Evolutionary conservation across 2,329 filamentous ascomycete genomes (phyloP).

Genomic region (Aspergillus ruber): DNA sequence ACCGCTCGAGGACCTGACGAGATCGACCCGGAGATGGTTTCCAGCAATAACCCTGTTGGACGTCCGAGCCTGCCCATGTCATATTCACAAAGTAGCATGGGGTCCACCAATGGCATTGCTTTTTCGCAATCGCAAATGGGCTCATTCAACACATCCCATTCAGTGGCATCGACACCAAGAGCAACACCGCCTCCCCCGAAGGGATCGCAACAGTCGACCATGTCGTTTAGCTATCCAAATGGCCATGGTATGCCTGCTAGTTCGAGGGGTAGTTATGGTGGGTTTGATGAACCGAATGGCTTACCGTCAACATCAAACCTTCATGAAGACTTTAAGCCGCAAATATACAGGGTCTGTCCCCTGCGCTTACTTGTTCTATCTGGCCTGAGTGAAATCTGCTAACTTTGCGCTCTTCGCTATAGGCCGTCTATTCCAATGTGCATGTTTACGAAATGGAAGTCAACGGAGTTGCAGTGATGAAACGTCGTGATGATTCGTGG

Average conservation of each 20-base stretch:
- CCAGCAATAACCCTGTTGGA: constrained; percentile 22
- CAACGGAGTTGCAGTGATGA: constrained; percentile 89
- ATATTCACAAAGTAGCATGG: constrained; percentile 34
- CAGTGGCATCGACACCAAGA: constrained; percentile 39
- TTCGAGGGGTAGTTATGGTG: constrained; percentile 28
- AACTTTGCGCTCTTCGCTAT: constrained; percentile 6
- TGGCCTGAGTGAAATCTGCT: constrained; percentile 5
- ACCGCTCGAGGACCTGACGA: constrained; percentile 1
- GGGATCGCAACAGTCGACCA: constrained; percentile 36
- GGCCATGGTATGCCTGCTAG: constrained; percentile 32
- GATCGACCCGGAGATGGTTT: constrained; percentile 19
- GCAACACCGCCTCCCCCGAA: constrained; percentile 37
- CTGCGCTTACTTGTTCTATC: constrained; percentile 2
- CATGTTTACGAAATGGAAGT: constrained; percentile 99
- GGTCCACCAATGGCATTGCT: constrained; percentile 31
- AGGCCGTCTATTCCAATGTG: constrained; percentile 90
- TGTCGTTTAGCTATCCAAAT: constrained; percentile 36
- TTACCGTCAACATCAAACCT: constrained; percentile 31
- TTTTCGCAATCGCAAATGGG: constrained; percentile 36
- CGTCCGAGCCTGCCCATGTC: constrained; percentile 29
- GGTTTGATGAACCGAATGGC: constrained; percentile 37
- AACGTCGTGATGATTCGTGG: constrained; percentile 89
- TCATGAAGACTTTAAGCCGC: constrained; percentile 37
- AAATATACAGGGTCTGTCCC: constrained; percentile 41
- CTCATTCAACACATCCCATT: constrained; percentile 40